Evolutionary conservation across 1,284 basidiomycete species (phyloP), one percentile per base, ranked within the genome.

Genomic region (Trichosporon ovoides): DNA sequence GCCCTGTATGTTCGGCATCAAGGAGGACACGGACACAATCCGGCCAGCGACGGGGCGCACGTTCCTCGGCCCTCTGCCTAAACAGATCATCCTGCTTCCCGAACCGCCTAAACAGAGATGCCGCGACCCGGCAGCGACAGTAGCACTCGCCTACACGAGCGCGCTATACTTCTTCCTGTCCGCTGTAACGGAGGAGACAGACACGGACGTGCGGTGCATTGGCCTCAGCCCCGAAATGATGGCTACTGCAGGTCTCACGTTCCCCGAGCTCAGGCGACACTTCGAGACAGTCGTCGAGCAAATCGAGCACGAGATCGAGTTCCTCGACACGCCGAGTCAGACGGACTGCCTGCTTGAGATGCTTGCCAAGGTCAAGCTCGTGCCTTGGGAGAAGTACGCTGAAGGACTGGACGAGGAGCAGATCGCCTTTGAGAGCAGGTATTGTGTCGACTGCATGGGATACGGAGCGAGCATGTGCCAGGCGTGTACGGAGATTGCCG

Each of bases 81-180:
- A 13, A 6, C 11, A 28, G 6, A 24, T 46, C 40, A 18, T 46
- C 5, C 22, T 46, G 22, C 40, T 46, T 14, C 40, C 40, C 22
- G 40, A 46, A 14, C 6, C 20, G 22, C 40, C 40, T 4, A 13
- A n/a, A 14, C 22, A 24, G 22, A 10, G 7, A 6, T 22, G 20
- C 40, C 7, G 12, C 9, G 40, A 46, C 40, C 5, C n/a, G 13
- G 28, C 40, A 14, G 40, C 40, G 3, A 20, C 22, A 14, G 22
- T 46, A 20, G 40, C 40, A 14, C 20, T 46, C 19, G 12, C 28
- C 5, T 46, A 46, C 40, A 46, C 40, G 20, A 16, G 22, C 11
- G 40, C 40, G 13, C 20, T 46, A 11, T 46, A 46, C 40, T 46
- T 46, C 40, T 46, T 46, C 40, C 40, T 46, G 13, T 46, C 40